Percentiles rank a stretch among this genome's conserved stretches.
Conservation (phyloP, 805 yeast genomes). For the Cyberlindnera nakhonratchasimensis region DNA sequence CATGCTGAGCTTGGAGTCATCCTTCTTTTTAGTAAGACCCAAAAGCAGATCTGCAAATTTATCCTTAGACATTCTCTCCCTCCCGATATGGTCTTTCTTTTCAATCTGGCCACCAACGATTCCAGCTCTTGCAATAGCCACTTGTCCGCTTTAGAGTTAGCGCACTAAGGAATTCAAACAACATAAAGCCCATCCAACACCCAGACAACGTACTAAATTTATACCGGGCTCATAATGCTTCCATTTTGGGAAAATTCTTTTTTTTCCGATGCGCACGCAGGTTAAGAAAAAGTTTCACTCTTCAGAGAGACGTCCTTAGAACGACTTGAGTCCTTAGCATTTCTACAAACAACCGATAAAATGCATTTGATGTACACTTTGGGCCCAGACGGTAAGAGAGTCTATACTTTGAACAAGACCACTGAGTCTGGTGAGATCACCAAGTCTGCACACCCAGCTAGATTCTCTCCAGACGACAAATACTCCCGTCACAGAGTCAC, state of each 20-base stretch:
- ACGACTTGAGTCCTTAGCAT: too few species aligned
- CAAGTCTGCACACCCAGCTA: slow-evolving; percentile 98
- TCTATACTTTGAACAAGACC: slow-evolving; percentile 83
- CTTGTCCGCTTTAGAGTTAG: background rate
- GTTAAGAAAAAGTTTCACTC: slow-evolving; percentile 3
- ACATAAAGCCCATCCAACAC: too few species aligned
- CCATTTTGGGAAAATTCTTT: slow-evolving; percentile 1
- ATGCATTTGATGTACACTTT: slow-evolving; percentile 99
- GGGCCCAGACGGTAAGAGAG: slow-evolving; percentile 92
- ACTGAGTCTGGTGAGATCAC: slow-evolving; percentile 91
- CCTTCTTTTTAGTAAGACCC: slow-evolving; percentile 23
- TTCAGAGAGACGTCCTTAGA: background rate
- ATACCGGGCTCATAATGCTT: background rate
- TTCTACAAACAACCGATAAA: slow-evolving; percentile 13
- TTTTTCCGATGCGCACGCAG: background rate
- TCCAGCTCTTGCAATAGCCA: background rate
- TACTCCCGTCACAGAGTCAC: slow-evolving; percentile 99
- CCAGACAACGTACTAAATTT: too few species aligned
- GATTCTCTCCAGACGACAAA: slow-evolving; percentile 99
- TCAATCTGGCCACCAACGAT: background rate
- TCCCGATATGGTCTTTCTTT: background rate
- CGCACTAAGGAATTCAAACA: too few species aligned
- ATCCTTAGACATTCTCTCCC: slow-evolving; percentile 21
- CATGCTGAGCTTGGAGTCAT: slow-evolving; percentile 30
- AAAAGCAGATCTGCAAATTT: slow-evolving; percentile 29